phyloP scores from a whole-genome alignment of 257 asterid genomes.

The Ligustrum vulgare region DNA sequence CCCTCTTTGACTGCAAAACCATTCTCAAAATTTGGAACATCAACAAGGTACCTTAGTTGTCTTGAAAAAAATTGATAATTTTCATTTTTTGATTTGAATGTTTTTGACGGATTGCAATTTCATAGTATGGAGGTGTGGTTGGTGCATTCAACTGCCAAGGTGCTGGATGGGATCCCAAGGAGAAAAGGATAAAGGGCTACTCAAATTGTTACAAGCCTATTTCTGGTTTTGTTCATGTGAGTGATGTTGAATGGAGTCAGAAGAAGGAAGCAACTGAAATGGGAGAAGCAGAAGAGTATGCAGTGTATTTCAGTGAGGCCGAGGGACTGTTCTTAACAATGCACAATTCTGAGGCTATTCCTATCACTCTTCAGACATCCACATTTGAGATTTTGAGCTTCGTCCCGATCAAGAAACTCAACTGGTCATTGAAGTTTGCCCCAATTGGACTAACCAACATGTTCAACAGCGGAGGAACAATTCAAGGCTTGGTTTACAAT shows the following conservation, averaged over 20 bases:
- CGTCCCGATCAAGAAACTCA: slow-evolving; percentile 47
- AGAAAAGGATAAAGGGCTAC: slow-evolving; percentile 63
- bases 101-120: not conserved
- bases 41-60: slow-evolving; percentile 47
- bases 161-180: slow-evolving; percentile 82
- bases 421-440: slow-evolving; percentile 44
- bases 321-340: slow-evolving; percentile 36
- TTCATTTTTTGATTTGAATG: not conserved
- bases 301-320: slow-evolving; percentile 48
- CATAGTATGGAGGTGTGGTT: slow-evolving; percentile 64
- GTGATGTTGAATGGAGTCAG: slow-evolving; percentile 63
- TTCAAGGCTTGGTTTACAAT: slow-evolving; percentile 46
- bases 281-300: slow-evolving; percentile 61
- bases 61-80: not conserved
- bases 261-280: slow-evolving; percentile 37
- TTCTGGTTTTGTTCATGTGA: slow-evolving; percentile 40
- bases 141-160: slow-evolving; percentile 90
- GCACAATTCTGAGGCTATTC: slow-evolving; percentile 32
- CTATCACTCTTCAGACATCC: slow-evolving; percentile 51
- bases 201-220: slow-evolving; percentile 63
- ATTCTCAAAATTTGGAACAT: slow-evolving; percentile 75
- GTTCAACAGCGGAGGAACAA: slow-evolving; percentile 65
- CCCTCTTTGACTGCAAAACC: slow-evolving; percentile 66
- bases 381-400: slow-evolving; percentile 65
- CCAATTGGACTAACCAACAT: slow-evolving; percentile 65